Base-by-base conservation (phyloP, 2,329 filamentous ascomycete genomes). In the Colletotrichum tamarilloi region DNA sequence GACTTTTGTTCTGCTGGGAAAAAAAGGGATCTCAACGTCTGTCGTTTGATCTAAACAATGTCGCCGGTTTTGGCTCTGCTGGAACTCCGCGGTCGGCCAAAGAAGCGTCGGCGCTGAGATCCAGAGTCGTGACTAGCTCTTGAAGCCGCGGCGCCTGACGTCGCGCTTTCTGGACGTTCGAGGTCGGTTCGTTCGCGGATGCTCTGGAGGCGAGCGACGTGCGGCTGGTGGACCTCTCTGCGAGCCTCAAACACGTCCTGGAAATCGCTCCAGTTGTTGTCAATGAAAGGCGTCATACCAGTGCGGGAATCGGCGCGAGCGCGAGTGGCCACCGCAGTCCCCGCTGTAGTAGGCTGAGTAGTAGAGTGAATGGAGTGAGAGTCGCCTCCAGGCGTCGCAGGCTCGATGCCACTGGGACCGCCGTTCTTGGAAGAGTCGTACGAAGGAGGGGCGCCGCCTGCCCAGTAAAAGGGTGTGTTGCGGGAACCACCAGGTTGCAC, bases 401-500 rank as follows among this genome's bases (percentile, higher is more conserved):
- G 58, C 24, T 77, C 74, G 14, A 58, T 68, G 32, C 67, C 67
- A 42, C 49, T 60, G 62, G 79, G 70, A 30, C 74, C 59, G 16
- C 74, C 52, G 1, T 75, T 72, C 24, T 76, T 71, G 2, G 81
- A 77, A 66, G 78, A 82, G 49, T 79, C 78, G 67, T 83, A 81
- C 1, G 79, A 77, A 8, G 81, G 82, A 14, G 83, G 81, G 28
- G 80, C 78, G 59, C 78, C 73, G 63, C 79, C 82, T 64, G 82
- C 74, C 78, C 85, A 87, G 79, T 85, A 94, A 78, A 94, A 86
- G 3, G 93, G 93, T 77, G 91, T 89, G 58, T 92, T 91, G 75
- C 90, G 86, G 79, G 90, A 92, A 79, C 92, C 91, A 77, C 93
- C 93, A 68, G 93, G 92, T 81, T 91, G 84, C 72, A 82, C 77